Conservation (phyloP, 225 moss, liverwort and hornwort species). For the Climacium dendroides region DNA sequence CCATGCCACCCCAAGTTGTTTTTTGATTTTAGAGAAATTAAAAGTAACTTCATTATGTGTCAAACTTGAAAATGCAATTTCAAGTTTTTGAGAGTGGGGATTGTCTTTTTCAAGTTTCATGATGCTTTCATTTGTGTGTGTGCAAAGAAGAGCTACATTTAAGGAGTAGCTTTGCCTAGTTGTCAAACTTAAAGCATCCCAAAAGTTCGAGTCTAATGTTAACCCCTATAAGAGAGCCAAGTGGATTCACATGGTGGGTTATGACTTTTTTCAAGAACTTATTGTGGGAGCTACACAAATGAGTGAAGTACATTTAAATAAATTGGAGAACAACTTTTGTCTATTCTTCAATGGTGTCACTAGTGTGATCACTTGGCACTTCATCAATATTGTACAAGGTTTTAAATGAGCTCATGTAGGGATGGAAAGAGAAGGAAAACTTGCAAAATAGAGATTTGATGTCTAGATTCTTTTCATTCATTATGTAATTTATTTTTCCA, state of each 20-base stretch:
- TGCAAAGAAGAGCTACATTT: not conserved
- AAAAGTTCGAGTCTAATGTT: not conserved
- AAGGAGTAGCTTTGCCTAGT: not conserved
- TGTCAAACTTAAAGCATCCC: not conserved
- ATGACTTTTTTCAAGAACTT: no score
- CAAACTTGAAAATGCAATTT: fast-evolving
- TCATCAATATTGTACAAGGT: not conserved
- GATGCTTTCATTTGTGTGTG: not conserved
- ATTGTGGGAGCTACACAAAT: fast-evolving
- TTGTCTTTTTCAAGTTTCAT: not conserved
- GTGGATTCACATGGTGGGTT: fast-evolving
- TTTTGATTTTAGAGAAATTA: not conserved
- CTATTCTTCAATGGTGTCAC: fast-evolving
- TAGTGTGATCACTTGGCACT: not conserved
- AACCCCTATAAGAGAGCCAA: fast-evolving
- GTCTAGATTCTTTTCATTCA: not conserved
- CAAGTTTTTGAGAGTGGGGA: fast-evolving
- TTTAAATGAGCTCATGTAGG: not conserved
- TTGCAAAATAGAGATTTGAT: not conserved
- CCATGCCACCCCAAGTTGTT: not conserved
- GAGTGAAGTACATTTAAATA: not conserved
- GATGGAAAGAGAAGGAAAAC: not conserved
- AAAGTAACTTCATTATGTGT: fast-evolving
- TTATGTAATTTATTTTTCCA: fast-evolving
- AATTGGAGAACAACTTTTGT: not conserved